These are phyloP conservation scores for Aspergillus hiratsukae DNA, from an alignment of 2,329 filamentous ascomycete genomes.

Conservation along the genomic window DNA sequence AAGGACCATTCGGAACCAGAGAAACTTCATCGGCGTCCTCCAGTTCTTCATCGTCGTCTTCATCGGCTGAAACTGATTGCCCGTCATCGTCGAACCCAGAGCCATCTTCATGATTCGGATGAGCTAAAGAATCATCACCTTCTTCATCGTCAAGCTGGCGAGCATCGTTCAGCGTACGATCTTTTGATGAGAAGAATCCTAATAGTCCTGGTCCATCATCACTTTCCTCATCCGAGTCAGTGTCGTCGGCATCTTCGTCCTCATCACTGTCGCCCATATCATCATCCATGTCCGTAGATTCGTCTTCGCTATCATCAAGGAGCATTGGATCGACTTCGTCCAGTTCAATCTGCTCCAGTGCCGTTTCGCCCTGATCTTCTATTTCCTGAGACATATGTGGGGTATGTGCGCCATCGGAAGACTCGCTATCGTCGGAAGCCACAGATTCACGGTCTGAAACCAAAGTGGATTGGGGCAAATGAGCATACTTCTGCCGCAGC, in stretches of 20 bases:
- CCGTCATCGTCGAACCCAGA: slow-evolving; percentile 25
- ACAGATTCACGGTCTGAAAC: slow-evolving; percentile 22
- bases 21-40: slow-evolving; percentile 35
- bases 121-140: slow-evolving; percentile 41
- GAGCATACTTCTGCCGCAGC: slow-evolving; percentile 45
- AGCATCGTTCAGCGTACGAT: slow-evolving; percentile 20
- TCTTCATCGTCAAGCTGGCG: slow-evolving; percentile 18
- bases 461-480: slow-evolving; percentile 27
- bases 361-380: slow-evolving; percentile 26
- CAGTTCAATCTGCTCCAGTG: slow-evolving; percentile 21
- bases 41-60: slow-evolving; percentile 24
- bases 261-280: slow-evolving; percentile 46
- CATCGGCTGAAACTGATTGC: slow-evolving; percentile 16
- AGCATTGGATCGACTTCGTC: slow-evolving; percentile 44
- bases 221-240: slow-evolving; percentile 41
- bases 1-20: slow-evolving; percentile 27
- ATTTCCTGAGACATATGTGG: slow-evolving; percentile 16
- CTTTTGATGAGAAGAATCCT: slow-evolving; percentile 45
- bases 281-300: slow-evolving; percentile 46
- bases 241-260: slow-evolving; percentile 49
- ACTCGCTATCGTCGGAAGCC: slow-evolving; percentile 17
- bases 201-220: slow-evolving; percentile 39
- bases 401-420: slow-evolving; percentile 16
- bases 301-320: slow-evolving; percentile 44
- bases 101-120: slow-evolving; percentile 21